A percentile compares a stretch with the other conserved stretches of the same genome.
These are phyloP conservation scores for Epichloe bromicola DNA, from an alignment of 2,329 filamentous ascomycete species.

Conservation along the genomic window DNA sequence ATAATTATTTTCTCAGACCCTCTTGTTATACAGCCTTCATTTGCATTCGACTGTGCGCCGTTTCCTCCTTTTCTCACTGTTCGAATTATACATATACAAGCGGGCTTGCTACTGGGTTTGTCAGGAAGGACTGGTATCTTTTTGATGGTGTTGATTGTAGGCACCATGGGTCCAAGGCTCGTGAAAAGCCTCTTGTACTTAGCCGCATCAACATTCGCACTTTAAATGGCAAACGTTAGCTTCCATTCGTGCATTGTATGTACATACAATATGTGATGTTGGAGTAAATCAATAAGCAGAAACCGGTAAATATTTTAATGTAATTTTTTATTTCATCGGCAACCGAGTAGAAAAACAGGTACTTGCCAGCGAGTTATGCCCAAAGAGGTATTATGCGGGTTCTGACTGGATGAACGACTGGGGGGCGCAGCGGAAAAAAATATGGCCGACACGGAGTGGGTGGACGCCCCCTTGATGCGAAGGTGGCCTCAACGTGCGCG, in stretches of 20 bases:
- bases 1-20: neutral
- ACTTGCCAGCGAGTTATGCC: neutral
- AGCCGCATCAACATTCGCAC: conserved; percentile 22
- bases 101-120: conserved; percentile 21
- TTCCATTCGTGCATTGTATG: neutral
- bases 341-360: too few relatives aligned
- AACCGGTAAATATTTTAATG: too few relatives aligned
- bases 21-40: conserved; percentile 12
- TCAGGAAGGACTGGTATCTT: conserved; percentile 4
- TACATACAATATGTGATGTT: neutral
- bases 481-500: conserved; percentile 29
- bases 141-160: conserved; percentile 4
- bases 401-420: neutral
- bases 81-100: conserved; percentile 23
- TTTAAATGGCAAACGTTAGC: neutral
- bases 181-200: conserved; percentile 15
- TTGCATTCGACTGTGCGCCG: conserved; percentile 15
- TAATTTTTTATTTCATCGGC: too few relatives aligned
- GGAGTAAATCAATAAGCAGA: neutral
- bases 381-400: neutral
- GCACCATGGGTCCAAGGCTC: neutral
- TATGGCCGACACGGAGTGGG: conserved; percentile 14
- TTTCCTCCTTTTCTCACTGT: conserved; percentile 12
- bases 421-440: conserved; percentile 19
- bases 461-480: conserved; percentile 22